Percentiles rank a stretch among this genome's conserved stretches.
Evolutionary conservation across 176 grass and related monocot species (phyloP).

Genomic region (Canna indica): DNA sequence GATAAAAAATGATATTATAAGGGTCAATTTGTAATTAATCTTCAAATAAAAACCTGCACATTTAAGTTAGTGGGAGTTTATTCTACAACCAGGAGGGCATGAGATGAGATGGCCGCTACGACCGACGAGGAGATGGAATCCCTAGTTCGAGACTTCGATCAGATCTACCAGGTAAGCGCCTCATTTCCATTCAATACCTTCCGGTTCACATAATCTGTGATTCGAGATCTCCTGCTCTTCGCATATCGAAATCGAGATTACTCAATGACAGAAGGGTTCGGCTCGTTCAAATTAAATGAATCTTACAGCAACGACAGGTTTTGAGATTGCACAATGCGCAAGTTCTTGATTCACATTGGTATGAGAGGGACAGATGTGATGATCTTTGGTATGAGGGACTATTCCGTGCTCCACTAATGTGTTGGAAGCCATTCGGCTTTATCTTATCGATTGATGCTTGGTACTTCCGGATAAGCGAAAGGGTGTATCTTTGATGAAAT

Average conservation of each 20-base stretch:
- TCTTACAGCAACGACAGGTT: background rate
- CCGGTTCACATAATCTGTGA: background rate
- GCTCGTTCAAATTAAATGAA: too few species aligned
- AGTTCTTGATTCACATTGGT: background rate
- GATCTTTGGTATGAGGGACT: background rate
- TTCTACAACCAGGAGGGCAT: too few species aligned
- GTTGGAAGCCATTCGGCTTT: background rate
- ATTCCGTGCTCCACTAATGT: background rate
- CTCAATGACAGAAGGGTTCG: background rate
- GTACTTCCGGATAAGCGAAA: background rate
- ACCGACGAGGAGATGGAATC: constrained; percentile 2
- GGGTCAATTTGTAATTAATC: too few species aligned
- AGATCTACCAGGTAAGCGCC: constrained; percentile 2
- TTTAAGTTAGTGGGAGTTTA: too few species aligned
- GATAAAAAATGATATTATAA: too few species aligned
- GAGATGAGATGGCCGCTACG: constrained; percentile 1
- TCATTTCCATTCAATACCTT: background rate
- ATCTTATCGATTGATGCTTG: background rate
- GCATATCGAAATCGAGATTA: background rate
- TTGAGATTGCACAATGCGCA: background rate
- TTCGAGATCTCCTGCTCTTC: background rate
- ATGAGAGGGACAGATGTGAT: background rate
- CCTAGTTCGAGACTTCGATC: constrained; percentile 4
- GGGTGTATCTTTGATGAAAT: background rate
- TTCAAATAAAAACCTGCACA: too few species aligned